A percentile compares a stretch with the other conserved stretches of the same genome.
Conservation (phyloP, 1,284 basidiomycete genomes). For the Kwoniella shivajii region DNA sequence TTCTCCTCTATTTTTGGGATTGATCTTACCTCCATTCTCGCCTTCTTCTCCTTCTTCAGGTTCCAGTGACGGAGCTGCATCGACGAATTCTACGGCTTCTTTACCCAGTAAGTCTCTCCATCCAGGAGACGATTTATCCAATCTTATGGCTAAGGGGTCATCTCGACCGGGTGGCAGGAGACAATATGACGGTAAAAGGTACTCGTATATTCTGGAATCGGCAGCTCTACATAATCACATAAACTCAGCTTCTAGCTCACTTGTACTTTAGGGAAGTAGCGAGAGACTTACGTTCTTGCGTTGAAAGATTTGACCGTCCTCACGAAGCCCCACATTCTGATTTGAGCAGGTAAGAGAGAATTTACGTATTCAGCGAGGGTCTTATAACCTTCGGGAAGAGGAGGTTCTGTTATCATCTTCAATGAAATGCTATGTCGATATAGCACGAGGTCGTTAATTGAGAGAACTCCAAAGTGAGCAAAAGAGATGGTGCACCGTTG, state of each 20-base stretch:
- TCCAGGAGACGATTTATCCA: slow-evolving; percentile 51
- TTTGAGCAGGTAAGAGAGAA: slow-evolving; percentile 80
- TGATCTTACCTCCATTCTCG: slow-evolving; percentile 25
- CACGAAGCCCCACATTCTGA: slow-evolving; percentile 89
- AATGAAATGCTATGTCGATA: slow-evolving; percentile 63
- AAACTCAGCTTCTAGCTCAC: background rate
- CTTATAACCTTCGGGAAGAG: slow-evolving; percentile 63
- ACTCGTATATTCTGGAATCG: slow-evolving; percentile 95
- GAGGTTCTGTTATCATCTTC: slow-evolving; percentile 80
- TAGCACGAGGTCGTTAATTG: background rate
- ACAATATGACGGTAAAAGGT: slow-evolving; percentile 92
- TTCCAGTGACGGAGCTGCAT: slow-evolving; percentile 47
- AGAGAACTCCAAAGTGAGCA: slow-evolving; percentile 1
- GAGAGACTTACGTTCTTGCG: slow-evolving; percentile 69
- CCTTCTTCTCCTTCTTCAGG: slow-evolving; percentile 33
- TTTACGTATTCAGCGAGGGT: slow-evolving; percentile 75
- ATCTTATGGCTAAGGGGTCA: slow-evolving; percentile 62
- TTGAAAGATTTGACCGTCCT: slow-evolving; percentile 92
- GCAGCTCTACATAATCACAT: slow-evolving; percentile 63
- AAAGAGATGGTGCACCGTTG: slow-evolving; percentile 50
- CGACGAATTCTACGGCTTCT: slow-evolving; percentile 40
- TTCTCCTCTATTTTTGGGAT: slow-evolving; percentile 41
- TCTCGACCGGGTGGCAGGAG: slow-evolving; percentile 86
- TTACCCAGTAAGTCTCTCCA: slow-evolving; percentile 46
- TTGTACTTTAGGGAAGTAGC: slow-evolving; percentile 13